phyloP scores from a whole-genome alignment of 768 basidiomycete species.

The Mrakia frigida region DNA sequence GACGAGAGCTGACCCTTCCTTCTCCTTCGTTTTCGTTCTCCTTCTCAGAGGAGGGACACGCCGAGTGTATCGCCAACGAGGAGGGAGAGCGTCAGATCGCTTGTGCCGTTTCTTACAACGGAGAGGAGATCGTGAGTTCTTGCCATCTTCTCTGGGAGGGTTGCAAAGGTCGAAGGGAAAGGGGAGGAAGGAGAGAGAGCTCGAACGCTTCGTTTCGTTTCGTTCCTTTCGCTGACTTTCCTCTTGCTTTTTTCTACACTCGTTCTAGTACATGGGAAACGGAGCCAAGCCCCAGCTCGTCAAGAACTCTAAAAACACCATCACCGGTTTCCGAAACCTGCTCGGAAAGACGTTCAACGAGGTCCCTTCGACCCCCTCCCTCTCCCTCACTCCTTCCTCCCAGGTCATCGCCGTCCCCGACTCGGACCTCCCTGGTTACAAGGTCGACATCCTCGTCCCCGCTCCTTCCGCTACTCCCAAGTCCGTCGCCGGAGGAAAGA shows the following conservation, averaged over 20 bases:
- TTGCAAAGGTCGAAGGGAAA: not conserved
- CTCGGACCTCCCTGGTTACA: constrained; percentile 64
- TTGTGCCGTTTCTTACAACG: constrained; percentile 82
- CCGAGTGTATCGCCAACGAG: constrained; percentile 95
- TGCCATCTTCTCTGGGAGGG: not conserved
- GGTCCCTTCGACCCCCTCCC: constrained; percentile 47
- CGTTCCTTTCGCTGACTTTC: not conserved
- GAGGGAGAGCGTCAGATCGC: constrained; percentile 98
- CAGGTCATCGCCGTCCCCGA: constrained; percentile 61
- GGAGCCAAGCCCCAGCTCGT: constrained; percentile 90
- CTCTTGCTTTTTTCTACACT: not conserved
- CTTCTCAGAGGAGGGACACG: constrained; percentile 66
- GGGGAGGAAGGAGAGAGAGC: constrained; percentile 62
- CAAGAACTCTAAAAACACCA: constrained; percentile 89
- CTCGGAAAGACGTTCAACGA: constrained; percentile 83
- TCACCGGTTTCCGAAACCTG: constrained; percentile 88
- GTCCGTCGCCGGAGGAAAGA: constrained; percentile 45
- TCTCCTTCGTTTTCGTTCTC: not conserved
- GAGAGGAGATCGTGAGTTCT: constrained; percentile 77
- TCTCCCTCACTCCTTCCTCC: constrained; percentile 49
- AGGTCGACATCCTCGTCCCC: constrained; percentile 71
- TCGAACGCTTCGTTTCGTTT: constrained; percentile 66
- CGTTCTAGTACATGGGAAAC: constrained; percentile 81
- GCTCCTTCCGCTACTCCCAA: constrained; percentile 52
- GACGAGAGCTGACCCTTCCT: not conserved